Conservation (phyloP, 1,139 yeast genomes). For the Geotrichum restrictum region DNA sequence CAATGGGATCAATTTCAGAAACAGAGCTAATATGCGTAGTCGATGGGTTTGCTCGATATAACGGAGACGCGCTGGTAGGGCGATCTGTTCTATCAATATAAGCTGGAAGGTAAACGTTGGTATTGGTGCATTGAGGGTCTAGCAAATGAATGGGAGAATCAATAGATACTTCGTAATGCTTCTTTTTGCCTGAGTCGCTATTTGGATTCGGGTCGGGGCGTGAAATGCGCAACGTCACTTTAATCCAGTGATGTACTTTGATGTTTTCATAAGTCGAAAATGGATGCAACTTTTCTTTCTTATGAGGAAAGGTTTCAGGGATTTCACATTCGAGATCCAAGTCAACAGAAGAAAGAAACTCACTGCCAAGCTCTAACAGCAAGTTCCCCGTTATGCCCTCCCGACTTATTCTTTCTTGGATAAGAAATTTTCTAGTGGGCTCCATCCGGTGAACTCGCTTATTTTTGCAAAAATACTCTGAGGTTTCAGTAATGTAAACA, state of each 20-base stretch:
- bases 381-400: constrained; percentile 43
- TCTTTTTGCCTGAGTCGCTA: constrained; percentile 53
- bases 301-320: constrained; percentile 56
- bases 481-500: constrained; percentile 77
- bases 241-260: constrained; percentile 90
- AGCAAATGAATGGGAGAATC: constrained; percentile 85
- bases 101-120: constrained; percentile 40
- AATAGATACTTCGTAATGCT: constrained; percentile 85
- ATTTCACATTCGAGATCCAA: constrained; percentile 82
- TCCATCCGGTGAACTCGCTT: constrained; percentile 88
- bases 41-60: not conserved
- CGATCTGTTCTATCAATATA: constrained; percentile 29
- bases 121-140: constrained; percentile 43
- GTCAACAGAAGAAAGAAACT: constrained; percentile 47
- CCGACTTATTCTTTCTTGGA: constrained; percentile 73
- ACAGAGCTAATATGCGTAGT: not conserved
- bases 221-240: constrained; percentile 75
- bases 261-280: constrained; percentile 75
- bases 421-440: constrained; percentile 73
- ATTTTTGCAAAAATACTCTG: constrained; percentile 81
- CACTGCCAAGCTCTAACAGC: constrained; percentile 42
- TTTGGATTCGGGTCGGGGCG: constrained; percentile 48
- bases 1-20: no score
- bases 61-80: constrained; percentile 16
- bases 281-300: constrained; percentile 58